Percentiles rank a stretch among this genome's conserved stretches.
Conservation (phyloP, 2,329 filamentous ascomycete species). For the Myriosclerotinia scirpicola region DNA sequence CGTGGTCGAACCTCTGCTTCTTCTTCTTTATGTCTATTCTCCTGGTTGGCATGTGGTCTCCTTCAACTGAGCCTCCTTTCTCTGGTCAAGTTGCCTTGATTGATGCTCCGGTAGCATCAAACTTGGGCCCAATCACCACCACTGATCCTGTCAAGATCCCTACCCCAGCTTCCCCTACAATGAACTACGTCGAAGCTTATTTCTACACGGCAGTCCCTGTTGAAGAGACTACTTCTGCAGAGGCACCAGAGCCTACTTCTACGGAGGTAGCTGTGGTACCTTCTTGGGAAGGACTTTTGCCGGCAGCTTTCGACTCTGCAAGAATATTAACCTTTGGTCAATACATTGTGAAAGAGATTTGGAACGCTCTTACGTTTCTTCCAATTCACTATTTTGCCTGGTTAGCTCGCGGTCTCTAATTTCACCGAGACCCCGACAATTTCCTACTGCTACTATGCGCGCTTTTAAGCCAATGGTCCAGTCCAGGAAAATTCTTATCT, state of each 20-base stretch:
- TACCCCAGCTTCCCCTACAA: no score
- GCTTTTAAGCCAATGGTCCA: constrained; percentile 1
- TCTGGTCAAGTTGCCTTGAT: not conserved
- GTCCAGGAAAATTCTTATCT: not conserved
- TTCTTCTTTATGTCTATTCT: not conserved
- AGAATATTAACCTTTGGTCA: not conserved
- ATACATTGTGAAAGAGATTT: not conserved
- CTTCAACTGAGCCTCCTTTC: not conserved
- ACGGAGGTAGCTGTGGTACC: not conserved
- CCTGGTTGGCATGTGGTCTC: not conserved
- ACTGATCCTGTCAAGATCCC: not conserved
- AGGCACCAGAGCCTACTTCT: not conserved
- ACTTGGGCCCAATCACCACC: not conserved
- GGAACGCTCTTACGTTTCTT: not conserved
- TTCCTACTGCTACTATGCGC: not conserved
- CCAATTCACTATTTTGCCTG: not conserved
- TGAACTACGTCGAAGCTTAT: not conserved
- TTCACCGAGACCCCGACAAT: not conserved
- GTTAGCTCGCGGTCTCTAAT: not conserved
- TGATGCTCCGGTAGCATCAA: not conserved
- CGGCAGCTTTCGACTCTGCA: not conserved
- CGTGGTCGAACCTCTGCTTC: not conserved
- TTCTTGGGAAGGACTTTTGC: not conserved
- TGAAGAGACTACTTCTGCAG: not conserved
- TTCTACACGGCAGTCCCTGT: not conserved